Percentiles rank a stretch among this genome's conserved stretches.
Conservation (phyloP, 306 rosid species). For the Quercus robur region DNA sequence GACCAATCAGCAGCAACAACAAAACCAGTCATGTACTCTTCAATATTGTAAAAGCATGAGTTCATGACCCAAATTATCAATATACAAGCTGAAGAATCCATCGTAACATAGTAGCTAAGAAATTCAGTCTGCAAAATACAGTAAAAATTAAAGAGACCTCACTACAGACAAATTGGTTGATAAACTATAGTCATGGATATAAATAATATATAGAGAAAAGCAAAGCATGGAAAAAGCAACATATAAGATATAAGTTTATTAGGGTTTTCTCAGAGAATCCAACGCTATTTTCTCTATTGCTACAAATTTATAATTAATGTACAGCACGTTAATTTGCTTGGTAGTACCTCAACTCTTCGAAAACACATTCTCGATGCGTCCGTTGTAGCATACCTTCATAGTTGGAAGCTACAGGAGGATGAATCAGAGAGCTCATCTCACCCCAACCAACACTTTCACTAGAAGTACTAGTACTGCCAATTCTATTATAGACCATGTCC, state of each 20-base stretch:
- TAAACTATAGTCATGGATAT: constrained; percentile 9
- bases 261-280: constrained; percentile 18
- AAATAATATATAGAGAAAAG: neutral
- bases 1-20: neutral
- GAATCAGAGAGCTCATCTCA: constrained; percentile 36
- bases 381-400: constrained; percentile 25
- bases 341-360: constrained; percentile 37
- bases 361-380: constrained; percentile 29
- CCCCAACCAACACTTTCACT: constrained; percentile 38
- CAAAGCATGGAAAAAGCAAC: constrained; percentile 4
- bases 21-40: neutral
- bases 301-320: constrained; percentile 14
- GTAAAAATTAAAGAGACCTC: neutral
- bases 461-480: constrained; percentile 16
- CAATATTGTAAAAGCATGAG: neutral
- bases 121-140: neutral
- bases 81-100: neutral
- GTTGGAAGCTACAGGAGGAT: constrained; percentile 35
- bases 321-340: constrained; percentile 24
- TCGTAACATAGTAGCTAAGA: neutral
- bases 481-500: constrained; percentile 24
- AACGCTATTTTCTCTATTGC: neutral
- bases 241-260: constrained; percentile 8
- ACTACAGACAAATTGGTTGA: constrained; percentile 9
- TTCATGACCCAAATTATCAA: neutral